A percentile compares a stretch with the other conserved stretches of the same genome.
Conservation (phyloP, 495 filamentous ascomycete species). For the Cairneyella variabilis region DNA sequence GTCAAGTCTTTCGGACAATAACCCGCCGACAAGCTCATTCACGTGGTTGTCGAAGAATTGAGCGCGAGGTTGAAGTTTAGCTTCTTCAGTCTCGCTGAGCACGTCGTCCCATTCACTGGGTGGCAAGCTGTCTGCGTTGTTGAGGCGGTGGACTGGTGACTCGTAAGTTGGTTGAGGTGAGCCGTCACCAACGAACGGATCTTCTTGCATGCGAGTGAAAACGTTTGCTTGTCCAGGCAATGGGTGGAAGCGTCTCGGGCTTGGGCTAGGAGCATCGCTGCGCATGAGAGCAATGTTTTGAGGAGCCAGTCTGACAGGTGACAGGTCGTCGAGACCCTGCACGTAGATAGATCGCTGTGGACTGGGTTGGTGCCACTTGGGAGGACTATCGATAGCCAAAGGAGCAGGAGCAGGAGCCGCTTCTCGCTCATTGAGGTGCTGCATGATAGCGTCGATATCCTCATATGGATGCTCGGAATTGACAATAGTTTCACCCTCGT, state of each 20-base stretch:
- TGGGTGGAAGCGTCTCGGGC: slow-evolving; percentile 54
- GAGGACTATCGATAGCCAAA: slow-evolving; percentile 1
- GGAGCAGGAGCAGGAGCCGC: slow-evolving; percentile 43
- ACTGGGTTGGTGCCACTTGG: slow-evolving; percentile 33
- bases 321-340: slow-evolving; percentile 36
- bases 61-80: slow-evolving; percentile 66
- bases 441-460: slow-evolving; percentile 85
- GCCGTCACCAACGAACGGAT: slow-evolving; percentile 23
- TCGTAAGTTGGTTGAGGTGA: slow-evolving; percentile 25
- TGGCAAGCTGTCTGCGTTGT: slow-evolving; percentile 59
- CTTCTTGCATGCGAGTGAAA: slow-evolving; percentile 33
- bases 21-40: slow-evolving; percentile 73
- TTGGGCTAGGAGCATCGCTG: slow-evolving; percentile 75
- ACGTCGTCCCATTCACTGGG: slow-evolving; percentile 90
- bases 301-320: slow-evolving; percentile 53
- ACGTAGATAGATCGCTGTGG: slow-evolving; percentile 33
- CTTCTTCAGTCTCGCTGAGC: slow-evolving; percentile 76
- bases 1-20: slow-evolving; percentile 69
- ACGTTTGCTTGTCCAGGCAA: slow-evolving; percentile 32
- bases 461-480: slow-evolving; percentile 51
- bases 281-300: slow-evolving; percentile 50
- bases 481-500: slow-evolving; percentile 13
- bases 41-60: slow-evolving; percentile 87
- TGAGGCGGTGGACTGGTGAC: slow-evolving; percentile 61
- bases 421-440: slow-evolving; percentile 54